phyloP scores from a whole-genome alignment of 805 yeast species.

The Isabelozyma heimii region DNA sequence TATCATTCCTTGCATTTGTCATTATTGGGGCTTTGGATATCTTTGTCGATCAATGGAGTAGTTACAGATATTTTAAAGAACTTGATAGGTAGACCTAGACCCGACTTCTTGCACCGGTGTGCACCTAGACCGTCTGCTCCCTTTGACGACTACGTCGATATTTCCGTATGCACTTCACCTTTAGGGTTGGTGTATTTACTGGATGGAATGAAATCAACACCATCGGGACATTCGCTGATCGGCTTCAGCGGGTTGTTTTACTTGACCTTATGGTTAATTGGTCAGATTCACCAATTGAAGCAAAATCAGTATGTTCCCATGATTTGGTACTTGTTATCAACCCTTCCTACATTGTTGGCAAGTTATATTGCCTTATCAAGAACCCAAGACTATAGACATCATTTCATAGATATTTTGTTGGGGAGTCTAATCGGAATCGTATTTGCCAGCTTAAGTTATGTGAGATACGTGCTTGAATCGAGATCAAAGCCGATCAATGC shows the following conservation, averaged over 20 bases:
- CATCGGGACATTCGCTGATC: constrained; percentile 40
- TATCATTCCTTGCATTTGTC: constrained; percentile 26
- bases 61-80: constrained; percentile 37
- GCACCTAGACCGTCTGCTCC: constrained; percentile 25
- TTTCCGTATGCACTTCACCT: constrained; percentile 32
- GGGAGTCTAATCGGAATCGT: constrained; percentile 26
- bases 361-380: constrained; percentile 29
- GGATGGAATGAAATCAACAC: constrained; percentile 42
- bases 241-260: constrained; percentile 31
- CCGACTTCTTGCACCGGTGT: constrained; percentile 43
- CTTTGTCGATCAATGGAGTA: constrained; percentile 26
- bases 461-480: background rate
- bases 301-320: background rate
- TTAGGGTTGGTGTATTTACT: constrained; percentile 22
- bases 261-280: constrained; percentile 30
- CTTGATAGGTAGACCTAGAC: constrained; percentile 42
- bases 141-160: constrained; percentile 19
- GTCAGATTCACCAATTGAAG: constrained; percentile 15
- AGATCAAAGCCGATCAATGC: background rate
- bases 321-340: background rate
- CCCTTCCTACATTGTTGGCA: constrained; percentile 22
- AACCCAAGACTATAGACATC: constrained; percentile 37
- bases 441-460: constrained; percentile 12
- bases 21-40: constrained; percentile 26
- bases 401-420: constrained; percentile 26